Conservation (phyloP, 345 rosid genomes). For the Salix arbutifolia region DNA sequence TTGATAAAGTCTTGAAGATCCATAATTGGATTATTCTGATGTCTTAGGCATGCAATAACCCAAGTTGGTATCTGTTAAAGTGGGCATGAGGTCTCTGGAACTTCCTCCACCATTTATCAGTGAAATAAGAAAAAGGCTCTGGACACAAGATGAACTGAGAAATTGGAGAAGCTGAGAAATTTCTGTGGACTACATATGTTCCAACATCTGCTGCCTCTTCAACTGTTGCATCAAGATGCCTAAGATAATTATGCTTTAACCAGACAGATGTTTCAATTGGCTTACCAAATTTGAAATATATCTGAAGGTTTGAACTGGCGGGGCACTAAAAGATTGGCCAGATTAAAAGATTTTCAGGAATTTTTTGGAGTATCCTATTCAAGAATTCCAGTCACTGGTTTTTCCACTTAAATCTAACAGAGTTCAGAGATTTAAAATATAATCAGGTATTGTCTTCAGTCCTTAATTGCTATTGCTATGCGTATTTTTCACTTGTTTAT, state of each 20-base stretch:
- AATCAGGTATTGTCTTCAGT: conserved; percentile 8
- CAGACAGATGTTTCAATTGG: neutral
- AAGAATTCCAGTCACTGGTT: neutral
- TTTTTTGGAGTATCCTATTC: conserved; percentile 4
- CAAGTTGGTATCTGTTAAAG: neutral
- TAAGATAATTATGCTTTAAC: neutral
- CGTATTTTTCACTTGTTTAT: neutral
- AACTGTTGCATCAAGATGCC: neutral
- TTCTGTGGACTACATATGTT: neutral
- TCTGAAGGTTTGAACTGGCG: neutral
- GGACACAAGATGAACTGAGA: neutral
- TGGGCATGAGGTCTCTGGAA: neutral
- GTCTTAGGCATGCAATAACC: neutral
- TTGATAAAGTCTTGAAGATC: neutral
- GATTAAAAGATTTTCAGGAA: neutral
- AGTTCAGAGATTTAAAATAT: neutral
- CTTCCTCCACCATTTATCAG: neutral
- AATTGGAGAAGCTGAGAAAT: neutral
- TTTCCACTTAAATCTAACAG: neutral
- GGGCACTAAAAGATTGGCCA: conserved; percentile 3
- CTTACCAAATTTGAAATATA: neutral
- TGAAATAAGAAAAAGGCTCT: neutral
- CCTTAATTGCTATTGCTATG: neutral
- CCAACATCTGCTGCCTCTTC: neutral
- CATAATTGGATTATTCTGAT: neutral